phyloP scores from a whole-genome alignment of 1,284 basidiomycete genomes.

The Exsudoporus floridanus region DNA sequence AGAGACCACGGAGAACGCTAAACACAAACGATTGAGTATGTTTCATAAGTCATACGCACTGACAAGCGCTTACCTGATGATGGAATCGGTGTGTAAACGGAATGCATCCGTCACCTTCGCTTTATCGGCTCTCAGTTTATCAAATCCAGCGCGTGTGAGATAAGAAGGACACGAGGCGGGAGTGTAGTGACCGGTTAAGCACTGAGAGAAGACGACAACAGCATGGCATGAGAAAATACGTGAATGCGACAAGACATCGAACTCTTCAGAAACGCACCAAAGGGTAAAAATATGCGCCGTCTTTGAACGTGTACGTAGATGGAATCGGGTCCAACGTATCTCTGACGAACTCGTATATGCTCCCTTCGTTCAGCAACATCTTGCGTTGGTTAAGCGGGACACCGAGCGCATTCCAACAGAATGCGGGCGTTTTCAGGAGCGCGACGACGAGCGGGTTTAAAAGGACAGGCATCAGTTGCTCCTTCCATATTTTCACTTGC shows the following conservation, averaged over 20 bases:
- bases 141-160: constrained; percentile 67
- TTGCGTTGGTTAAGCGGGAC: constrained; percentile 77
- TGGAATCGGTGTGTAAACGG: constrained; percentile 77
- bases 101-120: constrained; percentile 59
- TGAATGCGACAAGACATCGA: neutral
- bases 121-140: constrained; percentile 52
- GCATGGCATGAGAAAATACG: constrained; percentile 2
- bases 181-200: constrained; percentile 67
- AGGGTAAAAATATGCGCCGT: constrained; percentile 70
- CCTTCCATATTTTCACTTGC: constrained; percentile 68
- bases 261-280: constrained; percentile 40
- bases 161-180: constrained; percentile 71
- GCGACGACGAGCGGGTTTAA: constrained; percentile 66
- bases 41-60: neutral
- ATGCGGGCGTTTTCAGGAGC: constrained; percentile 62
- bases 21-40: neutral
- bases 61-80: constrained; percentile 59
- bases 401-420: constrained; percentile 83
- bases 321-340: constrained; percentile 70
- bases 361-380: constrained; percentile 67
- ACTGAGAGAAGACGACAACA: constrained; percentile 32
- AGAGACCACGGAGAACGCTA: constrained; percentile 61
- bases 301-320: constrained; percentile 49
- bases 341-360: constrained; percentile 55
- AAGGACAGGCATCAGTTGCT: constrained; percentile 61